A percentile compares a stretch with the other conserved stretches of the same genome.
These are phyloP conservation scores for Fusarium marasasianum DNA, from an alignment of 2,329 filamentous ascomycete species.

Conservation along the genomic window DNA sequence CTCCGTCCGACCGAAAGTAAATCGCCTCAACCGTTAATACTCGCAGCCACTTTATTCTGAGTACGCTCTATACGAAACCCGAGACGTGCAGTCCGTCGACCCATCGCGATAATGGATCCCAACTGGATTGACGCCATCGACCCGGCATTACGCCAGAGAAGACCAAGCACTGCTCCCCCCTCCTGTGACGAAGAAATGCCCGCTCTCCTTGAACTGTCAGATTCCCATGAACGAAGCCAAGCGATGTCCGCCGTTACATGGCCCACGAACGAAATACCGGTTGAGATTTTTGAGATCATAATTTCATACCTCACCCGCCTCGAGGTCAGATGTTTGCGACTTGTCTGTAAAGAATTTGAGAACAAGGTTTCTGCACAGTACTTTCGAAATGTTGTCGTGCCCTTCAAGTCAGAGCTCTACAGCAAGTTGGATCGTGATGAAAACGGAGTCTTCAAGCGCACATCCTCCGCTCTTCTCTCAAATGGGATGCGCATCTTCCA, in stretches of 20 bases:
- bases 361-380: conserved; percentile 64
- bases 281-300: conserved; percentile 70
- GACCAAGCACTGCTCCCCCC: conserved; percentile 30
- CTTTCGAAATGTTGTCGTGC: conserved; percentile 71
- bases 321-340: conserved; percentile 68
- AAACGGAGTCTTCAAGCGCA: conserved; percentile 33
- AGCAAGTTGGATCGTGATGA: conserved; percentile 46
- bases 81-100: neutral
- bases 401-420: conserved; percentile 72
- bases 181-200: conserved; percentile 28
- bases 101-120: neutral
- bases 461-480: conserved; percentile 46
- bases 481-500: conserved; percentile 69
- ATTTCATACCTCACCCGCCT: conserved; percentile 63
- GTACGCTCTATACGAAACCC: neutral
- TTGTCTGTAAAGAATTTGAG: conserved; percentile 69
- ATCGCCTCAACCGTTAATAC: neutral
- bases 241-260: conserved; percentile 32
- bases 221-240: conserved; percentile 1
- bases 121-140: neutral
- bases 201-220: neutral
- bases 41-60: neutral
- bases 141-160: conserved; percentile 8
- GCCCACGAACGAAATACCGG: conserved; percentile 57
- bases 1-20: conserved; percentile 30